A percentile compares a stretch with the other conserved stretches of the same genome.
Evolutionary conservation across 805 yeast genomes (phyloP).

Genomic region (Yarrowia alimentaria): DNA sequence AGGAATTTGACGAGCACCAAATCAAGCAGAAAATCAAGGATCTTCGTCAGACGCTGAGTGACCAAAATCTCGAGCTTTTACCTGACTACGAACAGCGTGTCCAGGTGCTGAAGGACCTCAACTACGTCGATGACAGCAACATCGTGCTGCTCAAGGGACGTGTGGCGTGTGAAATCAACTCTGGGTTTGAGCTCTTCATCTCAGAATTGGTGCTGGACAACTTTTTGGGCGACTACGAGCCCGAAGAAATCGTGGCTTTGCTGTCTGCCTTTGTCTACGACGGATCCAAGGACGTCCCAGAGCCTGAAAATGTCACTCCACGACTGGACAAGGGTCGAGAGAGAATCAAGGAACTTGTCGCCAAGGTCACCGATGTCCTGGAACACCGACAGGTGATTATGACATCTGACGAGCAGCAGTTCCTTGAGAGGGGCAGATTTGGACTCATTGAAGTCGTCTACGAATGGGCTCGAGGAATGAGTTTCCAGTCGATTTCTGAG

Average conservation of each 20-base stretch:
- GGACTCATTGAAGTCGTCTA: constrained; percentile 91
- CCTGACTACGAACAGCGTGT: constrained; percentile 94
- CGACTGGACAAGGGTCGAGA: constrained; percentile 61
- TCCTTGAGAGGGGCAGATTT: constrained; percentile 78
- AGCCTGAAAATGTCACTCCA: constrained; percentile 68
- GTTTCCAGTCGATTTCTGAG: constrained; percentile 87
- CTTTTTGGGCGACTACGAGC: constrained; percentile 87
- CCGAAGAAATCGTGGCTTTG: constrained; percentile 95
- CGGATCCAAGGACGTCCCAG: constrained; percentile 69
- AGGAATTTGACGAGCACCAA: constrained; percentile 47
- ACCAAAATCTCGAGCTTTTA: constrained; percentile 81
- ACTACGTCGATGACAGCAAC: constrained; percentile 70
- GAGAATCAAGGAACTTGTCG: constrained; percentile 69
- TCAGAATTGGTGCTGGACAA: constrained; percentile 90
- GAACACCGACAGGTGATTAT: constrained; percentile 66
- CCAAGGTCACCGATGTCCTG: constrained; percentile 59
- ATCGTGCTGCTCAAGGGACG: constrained; percentile 83
- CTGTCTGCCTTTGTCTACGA: constrained; percentile 91
- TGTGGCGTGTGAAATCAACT: constrained; percentile 74
- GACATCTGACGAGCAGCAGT: constrained; percentile 81
- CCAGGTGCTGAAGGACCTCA: constrained; percentile 68
- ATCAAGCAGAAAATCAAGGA: constrained; percentile 54
- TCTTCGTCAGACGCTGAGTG: constrained; percentile 65
- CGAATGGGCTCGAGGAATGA: constrained; percentile 96
- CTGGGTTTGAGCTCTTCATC: constrained; percentile 86